Percentiles rank a stretch among this genome's conserved stretches.
Evolutionary conservation across 2,329 filamentous ascomycete species (phyloP).

Genomic region (Chaetomiaceae sp.): DNA sequence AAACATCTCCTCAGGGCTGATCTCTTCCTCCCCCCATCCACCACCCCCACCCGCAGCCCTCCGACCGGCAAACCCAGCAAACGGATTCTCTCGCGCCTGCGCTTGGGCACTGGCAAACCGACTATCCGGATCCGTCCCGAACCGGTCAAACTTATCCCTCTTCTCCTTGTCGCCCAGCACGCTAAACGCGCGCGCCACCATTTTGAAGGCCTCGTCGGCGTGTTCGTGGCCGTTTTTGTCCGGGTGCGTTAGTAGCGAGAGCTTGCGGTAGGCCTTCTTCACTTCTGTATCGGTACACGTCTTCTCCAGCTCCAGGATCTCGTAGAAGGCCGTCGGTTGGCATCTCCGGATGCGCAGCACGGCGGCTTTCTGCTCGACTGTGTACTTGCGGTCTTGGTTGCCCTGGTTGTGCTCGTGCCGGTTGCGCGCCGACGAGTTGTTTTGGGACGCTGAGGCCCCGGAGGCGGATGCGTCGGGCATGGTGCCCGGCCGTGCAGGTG

Average conservation of each 20-base stretch:
- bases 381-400: slow-evolving; percentile 73
- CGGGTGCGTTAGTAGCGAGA: slow-evolving; percentile 90
- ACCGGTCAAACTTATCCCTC: slow-evolving; percentile 80
- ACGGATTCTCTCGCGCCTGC: slow-evolving; percentile 57
- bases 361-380: slow-evolving; percentile 83
- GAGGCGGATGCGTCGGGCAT: slow-evolving; percentile 52
- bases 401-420: slow-evolving; percentile 69
- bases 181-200: slow-evolving; percentile 91
- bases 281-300: slow-evolving; percentile 77
- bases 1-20: slow-evolving; percentile 96
- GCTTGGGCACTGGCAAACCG: slow-evolving; percentile 66
- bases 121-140: slow-evolving; percentile 87
- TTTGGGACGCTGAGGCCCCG: slow-evolving; percentile 47
- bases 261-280: slow-evolving; percentile 96
- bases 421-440: slow-evolving; percentile 35
- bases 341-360: slow-evolving; percentile 86
- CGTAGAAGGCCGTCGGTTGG: slow-evolving; percentile 84
- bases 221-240: slow-evolving; percentile 97
- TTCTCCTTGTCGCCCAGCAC: slow-evolving; percentile 92
- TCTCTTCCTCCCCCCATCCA: slow-evolving; percentile 71
- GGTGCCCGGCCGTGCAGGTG: slow-evolving; percentile 9
- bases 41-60: slow-evolving; percentile 42
- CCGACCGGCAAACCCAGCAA: slow-evolving; percentile 54
- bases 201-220: slow-evolving; percentile 97
- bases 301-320: slow-evolving; percentile 71